Base-by-base conservation (phyloP, 2,329 filamentous ascomycete species). In the Dactylellina drechsleri region DNA sequence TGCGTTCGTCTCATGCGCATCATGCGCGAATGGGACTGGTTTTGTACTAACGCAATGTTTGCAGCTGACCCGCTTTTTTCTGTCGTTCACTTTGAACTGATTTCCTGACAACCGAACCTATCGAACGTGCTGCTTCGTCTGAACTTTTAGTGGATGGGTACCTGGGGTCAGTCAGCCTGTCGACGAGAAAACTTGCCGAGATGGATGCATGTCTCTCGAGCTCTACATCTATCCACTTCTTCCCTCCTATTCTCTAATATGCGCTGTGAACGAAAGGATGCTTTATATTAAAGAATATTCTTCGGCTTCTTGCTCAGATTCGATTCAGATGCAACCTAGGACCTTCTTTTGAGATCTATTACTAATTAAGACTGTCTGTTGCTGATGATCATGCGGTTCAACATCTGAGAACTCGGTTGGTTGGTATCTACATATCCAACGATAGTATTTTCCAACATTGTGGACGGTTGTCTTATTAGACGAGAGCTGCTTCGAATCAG, bases 61-160 rank as follows among this genome's bases (percentile, higher is more conserved):
- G 71, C 71, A 75, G 71, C 71, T 75, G 71, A 75, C 71, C 71
- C 71, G 71, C 71, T 58, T 75, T 68, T 67, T 65, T 49, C 26
- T 47, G 31, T 61, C 31, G 28, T 75, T 58, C 62, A 67, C 59
- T 52, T 36, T 36, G 6, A 36, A 36, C 31, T 36, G 31, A 36
- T 36, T 36, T 61, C 61, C 8, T 2, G 4, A 23, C 41, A 49
- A 20, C 62, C 58, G 62, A 67, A 40, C 71, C 71, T 75, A 67
- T 75, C 53, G 71, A 75, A 67, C 40, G 64, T 36, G n/a, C 64
- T 47, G 36, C 56, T 75, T 75, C 71, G 59, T 75, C 71, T 50
- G 71, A 75, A 75, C 71, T 75, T 75, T 65, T 66, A 41, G 57
- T 56, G 58, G 60, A 61, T 41, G 18, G 16, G 8, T 47, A 15